Evolutionary conservation across 2,329 filamentous ascomycete species (phyloP).

Genomic region (Aspergillus aculeatus): DNA sequence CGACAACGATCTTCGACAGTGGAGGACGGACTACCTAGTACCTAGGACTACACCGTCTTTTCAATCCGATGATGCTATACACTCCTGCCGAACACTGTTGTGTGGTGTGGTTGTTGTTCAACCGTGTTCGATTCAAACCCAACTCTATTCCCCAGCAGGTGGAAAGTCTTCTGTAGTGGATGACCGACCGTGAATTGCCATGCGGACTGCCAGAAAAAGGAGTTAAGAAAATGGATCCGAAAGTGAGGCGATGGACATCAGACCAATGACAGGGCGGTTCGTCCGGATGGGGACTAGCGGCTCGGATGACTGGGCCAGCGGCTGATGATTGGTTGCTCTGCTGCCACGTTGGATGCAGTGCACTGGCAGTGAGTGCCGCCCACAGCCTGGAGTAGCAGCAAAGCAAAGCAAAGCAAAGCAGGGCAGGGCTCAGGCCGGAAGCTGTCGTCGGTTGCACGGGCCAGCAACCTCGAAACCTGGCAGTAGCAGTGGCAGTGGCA

Average conservation of each 20-base stretch:
- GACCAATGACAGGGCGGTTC: constrained; percentile 21
- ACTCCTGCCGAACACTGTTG: no score
- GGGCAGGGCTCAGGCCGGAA: not conserved
- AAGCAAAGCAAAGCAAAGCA: not conserved
- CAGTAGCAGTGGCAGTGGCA: no score
- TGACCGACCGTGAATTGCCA: not conserved
- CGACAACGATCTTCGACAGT: not conserved
- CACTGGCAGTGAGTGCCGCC: no score
- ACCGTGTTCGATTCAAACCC: not conserved
- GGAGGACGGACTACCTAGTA: no score
- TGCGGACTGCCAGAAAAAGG: not conserved
- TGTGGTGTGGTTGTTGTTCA: no score
- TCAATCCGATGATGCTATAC: not conserved
- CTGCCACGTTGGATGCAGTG: constrained; percentile 20
- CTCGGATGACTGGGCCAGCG: constrained; percentile 18
- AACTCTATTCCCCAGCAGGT: not conserved
- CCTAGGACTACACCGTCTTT: not conserved
- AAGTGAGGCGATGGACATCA: constrained; percentile 29
- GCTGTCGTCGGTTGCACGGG: not conserved
- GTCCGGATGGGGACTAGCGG: constrained; percentile 23
- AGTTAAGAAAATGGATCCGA: not conserved
- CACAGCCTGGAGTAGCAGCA: no score
- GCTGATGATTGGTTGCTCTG: constrained; percentile 16
- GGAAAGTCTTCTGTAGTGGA: no score
- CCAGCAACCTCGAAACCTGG: not conserved